Evolutionary conservation across 1,139 yeast species (phyloP).

Genomic region (Kurtzmaniella quercitrusa): DNA sequence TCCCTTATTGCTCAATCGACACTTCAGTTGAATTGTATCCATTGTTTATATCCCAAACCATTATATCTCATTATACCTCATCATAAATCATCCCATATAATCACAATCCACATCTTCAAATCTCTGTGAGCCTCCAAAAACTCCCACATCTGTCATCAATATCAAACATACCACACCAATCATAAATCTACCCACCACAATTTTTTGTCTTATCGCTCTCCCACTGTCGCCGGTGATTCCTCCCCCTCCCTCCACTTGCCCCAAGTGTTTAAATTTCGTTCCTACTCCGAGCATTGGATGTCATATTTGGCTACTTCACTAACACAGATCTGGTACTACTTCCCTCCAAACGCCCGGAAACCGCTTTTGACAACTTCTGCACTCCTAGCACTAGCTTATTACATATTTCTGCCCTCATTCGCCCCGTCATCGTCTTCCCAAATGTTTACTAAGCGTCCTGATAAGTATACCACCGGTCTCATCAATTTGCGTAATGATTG

Average conservation of each 20-base stretch:
- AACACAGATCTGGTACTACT: conserved; percentile 2
- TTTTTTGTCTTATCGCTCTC: neutral
- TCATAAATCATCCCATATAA: no score
- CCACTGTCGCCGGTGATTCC: neutral
- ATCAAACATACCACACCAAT: no score
- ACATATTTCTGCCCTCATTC: conserved; percentile 24
- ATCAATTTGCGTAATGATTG: conserved; percentile 83
- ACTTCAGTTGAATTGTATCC: no score
- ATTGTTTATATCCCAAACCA: no score
- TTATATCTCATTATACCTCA: no score
- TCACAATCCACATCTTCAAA: no score
- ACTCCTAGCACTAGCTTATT: conserved; percentile 10
- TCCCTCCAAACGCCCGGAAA: neutral
- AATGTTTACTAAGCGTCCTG: conserved; percentile 59
- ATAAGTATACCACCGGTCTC: conserved; percentile 75
- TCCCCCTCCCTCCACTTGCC: neutral
- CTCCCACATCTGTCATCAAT: no score
- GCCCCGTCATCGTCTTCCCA: conserved; percentile 8
- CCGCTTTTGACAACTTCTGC: conserved; percentile 1
- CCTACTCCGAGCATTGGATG: neutral
- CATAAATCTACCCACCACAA: no score
- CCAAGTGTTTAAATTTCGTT: neutral
- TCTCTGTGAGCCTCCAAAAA: no score
- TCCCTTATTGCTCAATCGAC: no score
- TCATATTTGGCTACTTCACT: neutral